A percentile compares a stretch with the other conserved stretches of the same genome.
These are phyloP conservation scores for Acacia melanoxylon DNA, from an alignment of 306 rosid genomes.

Conservation along the genomic window DNA sequence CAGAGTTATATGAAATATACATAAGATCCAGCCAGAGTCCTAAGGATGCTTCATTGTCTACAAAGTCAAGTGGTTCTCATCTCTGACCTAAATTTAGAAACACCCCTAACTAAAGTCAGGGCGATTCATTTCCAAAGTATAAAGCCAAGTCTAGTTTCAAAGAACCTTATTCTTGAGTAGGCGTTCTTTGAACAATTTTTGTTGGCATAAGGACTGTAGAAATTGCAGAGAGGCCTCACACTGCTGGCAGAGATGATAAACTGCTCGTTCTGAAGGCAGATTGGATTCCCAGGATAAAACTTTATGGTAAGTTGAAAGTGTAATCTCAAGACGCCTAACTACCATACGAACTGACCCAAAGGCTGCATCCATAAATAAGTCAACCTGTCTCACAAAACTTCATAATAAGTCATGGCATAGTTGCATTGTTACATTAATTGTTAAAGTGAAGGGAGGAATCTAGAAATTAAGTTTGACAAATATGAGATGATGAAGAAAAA, in stretches of 20 bases:
- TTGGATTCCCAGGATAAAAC: constrained; percentile 41
- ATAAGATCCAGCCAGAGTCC: background rate
- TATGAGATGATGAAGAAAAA: constrained; percentile 7
- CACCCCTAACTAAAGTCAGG: constrained; percentile 10
- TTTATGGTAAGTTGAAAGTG: constrained; percentile 48
- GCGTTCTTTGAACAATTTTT: constrained; percentile 77
- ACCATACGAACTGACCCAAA: constrained; percentile 78
- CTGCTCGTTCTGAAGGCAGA: constrained; percentile 56
- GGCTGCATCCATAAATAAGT: constrained; percentile 95
- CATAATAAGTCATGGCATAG: constrained; percentile 37
- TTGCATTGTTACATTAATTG: constrained; percentile 10
- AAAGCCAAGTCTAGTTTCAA: constrained; percentile 28
- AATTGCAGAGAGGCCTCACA: constrained; percentile 96
- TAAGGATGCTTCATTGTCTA: background rate
- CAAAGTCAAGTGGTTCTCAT: background rate
- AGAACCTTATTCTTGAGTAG: constrained; percentile 84
- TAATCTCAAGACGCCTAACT: constrained; percentile 60
- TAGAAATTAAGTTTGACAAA: background rate
- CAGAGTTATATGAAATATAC: background rate
- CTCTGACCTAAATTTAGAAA: background rate
- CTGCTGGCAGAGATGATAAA: constrained; percentile 82
- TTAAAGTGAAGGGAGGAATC: background rate
- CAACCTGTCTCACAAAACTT: constrained; percentile 65
- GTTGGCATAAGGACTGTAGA: constrained; percentile 87
- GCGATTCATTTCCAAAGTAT: constrained; percentile 21